phyloP scores from a whole-genome alignment of 345 rosid genomes.

The Alliaria petiolata region DNA sequence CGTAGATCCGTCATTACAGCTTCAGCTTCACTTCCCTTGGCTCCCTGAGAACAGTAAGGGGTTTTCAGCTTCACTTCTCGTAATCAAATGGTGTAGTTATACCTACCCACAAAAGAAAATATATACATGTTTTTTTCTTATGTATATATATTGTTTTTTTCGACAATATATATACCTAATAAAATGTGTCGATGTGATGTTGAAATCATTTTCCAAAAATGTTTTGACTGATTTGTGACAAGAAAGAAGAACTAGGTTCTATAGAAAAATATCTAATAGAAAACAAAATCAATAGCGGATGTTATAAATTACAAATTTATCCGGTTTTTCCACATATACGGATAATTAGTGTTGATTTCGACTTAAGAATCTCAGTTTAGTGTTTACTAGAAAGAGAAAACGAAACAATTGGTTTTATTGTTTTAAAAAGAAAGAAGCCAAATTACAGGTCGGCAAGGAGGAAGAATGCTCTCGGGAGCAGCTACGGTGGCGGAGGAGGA shows the following conservation, averaged over 20 bases:
- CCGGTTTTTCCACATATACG: neutral
- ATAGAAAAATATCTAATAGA: neutral
- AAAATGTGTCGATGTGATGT: constrained; percentile 11
- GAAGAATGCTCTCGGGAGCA: too few species aligned
- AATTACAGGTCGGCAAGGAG: constrained; percentile 38
- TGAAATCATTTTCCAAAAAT: constrained; percentile 9
- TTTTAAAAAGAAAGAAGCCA: constrained; percentile 21
- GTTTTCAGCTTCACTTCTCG: constrained; percentile 46
- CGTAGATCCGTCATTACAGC: constrained; percentile 58
- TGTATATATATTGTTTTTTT: neutral
- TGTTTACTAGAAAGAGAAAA: too few species aligned
- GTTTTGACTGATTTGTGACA: constrained; percentile 27
- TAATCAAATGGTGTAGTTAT: neutral
- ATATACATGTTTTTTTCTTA: neutral
- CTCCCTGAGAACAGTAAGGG: constrained; percentile 50
- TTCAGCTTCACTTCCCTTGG: constrained; percentile 76
- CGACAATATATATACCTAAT: neutral
- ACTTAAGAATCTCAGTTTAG: too few species aligned
- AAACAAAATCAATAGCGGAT: neutral
- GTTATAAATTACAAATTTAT: neutral
- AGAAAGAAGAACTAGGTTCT: constrained; percentile 5
- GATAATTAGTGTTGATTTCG: neutral
- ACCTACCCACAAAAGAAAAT: neutral
- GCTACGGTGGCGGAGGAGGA: constrained; percentile 36
- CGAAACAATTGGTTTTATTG: neutral